phyloP scores from a whole-genome alignment of 179 eudicot genomes.

The Corrigiola litoralis region DNA sequence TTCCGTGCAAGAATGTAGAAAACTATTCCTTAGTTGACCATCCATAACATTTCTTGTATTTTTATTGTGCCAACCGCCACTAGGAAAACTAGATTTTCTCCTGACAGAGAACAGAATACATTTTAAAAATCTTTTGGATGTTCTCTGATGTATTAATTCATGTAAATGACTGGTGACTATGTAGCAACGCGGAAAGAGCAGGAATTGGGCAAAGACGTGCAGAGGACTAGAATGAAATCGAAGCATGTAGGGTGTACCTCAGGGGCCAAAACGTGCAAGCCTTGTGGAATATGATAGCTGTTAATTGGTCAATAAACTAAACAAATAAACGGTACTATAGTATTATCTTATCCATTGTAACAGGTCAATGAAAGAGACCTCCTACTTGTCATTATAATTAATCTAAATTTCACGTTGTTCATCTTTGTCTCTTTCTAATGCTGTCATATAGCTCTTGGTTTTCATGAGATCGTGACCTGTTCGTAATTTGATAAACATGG shows the following conservation, averaged over 20 bases:
- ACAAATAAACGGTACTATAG: not conserved
- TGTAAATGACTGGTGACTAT: not conserved
- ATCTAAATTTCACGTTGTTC: too few relatives aligned
- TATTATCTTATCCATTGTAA: not conserved
- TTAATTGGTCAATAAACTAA: constrained; percentile 9
- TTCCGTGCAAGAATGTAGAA: too few relatives aligned
- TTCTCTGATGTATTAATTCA: too few relatives aligned
- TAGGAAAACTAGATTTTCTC: too few relatives aligned
- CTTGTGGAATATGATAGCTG: constrained; percentile 4
- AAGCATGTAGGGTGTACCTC: not conserved
- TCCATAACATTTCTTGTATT: too few relatives aligned
- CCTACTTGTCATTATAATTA: not conserved
- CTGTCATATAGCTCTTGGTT: too few relatives aligned
- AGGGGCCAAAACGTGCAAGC: constrained; percentile 17
- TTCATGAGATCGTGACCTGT: too few relatives aligned
- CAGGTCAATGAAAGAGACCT: constrained; percentile 14
- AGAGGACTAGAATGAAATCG: constrained; percentile 12
- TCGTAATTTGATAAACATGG: constrained; percentile 2
- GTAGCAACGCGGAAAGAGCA: constrained; percentile 1
- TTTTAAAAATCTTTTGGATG: too few relatives aligned
- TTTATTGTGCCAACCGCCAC: too few relatives aligned
- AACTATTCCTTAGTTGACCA: too few relatives aligned
- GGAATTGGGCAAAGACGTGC: constrained; percentile 26
- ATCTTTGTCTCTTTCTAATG: too few relatives aligned
- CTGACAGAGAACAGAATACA: too few relatives aligned